phyloP scores from a whole-genome alignment of 176 grass and related monocot species.

The Puya raimondii region DNA sequence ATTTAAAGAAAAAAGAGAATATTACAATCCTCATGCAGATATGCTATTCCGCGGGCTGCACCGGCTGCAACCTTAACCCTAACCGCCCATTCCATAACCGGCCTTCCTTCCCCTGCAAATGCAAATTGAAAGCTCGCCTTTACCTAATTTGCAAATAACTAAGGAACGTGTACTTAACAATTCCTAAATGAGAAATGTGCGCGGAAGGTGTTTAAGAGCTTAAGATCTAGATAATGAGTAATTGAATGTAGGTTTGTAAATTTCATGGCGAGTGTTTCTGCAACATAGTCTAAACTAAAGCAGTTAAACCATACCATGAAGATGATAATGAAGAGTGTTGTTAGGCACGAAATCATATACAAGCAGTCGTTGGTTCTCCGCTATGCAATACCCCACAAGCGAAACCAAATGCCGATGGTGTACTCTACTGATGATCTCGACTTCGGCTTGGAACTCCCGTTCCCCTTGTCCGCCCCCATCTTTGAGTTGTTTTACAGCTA shows the following conservation, averaged over 20 bases:
- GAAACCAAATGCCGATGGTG: slow-evolving; percentile 93
- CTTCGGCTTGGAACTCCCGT: slow-evolving; percentile 90
- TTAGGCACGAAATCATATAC: slow-evolving; percentile 86
- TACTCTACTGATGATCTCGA: slow-evolving; percentile 82
- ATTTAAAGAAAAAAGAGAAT: slow-evolving; percentile 6
- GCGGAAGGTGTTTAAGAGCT: no score
- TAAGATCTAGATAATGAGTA: no score
- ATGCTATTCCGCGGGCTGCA: slow-evolving; percentile 82
- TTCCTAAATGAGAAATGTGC: no score
- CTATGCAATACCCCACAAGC: slow-evolving; percentile 81
- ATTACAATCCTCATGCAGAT: slow-evolving; percentile 97
- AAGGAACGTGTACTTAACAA: no score
- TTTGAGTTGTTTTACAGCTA: slow-evolving; percentile 74
- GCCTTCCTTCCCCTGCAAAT: slow-evolving; percentile 32
- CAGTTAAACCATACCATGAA: slow-evolving; percentile 47
- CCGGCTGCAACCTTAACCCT: slow-evolving; percentile 74
- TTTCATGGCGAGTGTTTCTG: no score
- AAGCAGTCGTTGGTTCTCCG: slow-evolving; percentile 56
- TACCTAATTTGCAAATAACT: neutral
- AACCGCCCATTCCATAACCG: slow-evolving; percentile 60
- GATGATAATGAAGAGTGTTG: slow-evolving; percentile 73
- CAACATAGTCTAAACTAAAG: neutral
- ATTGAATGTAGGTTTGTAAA: no score
- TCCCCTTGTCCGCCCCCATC: slow-evolving; percentile 67
- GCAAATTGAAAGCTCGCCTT: slow-evolving; percentile 6